Conservation (phyloP, 345 rosid species). For the Camelina sativa region DNA sequence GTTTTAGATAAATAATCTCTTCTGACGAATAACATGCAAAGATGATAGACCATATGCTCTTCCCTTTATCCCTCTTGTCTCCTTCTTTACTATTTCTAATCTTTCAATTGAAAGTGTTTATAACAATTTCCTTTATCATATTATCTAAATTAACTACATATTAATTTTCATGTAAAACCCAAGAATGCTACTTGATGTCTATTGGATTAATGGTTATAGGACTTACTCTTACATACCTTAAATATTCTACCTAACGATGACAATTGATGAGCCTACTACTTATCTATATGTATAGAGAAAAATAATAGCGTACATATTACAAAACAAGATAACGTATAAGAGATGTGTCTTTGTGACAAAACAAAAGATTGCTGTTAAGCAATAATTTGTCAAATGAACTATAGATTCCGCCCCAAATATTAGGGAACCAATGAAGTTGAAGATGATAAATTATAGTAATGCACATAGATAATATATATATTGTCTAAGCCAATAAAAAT, state of each 20-base stretch:
- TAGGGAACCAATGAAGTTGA: constrained; percentile 27
- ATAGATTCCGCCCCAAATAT: constrained; percentile 9
- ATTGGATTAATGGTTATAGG: background rate
- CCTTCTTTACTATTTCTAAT: constrained; percentile 29
- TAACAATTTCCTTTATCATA: background rate
- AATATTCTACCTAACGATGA: background rate
- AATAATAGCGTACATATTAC: background rate
- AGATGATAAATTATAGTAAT: background rate
- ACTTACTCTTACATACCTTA: constrained; percentile 3
- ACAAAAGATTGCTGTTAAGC: constrained; percentile 19
- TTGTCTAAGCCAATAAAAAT: background rate
- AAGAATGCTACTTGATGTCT: background rate
- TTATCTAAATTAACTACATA: background rate
- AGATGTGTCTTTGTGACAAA: constrained; percentile 25
- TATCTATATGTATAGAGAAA: background rate
- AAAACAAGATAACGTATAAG: constrained; percentile 10
- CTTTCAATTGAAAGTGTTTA: constrained; percentile 23
- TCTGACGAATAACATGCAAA: constrained; percentile 49
- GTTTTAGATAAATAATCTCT: constrained; percentile 30
- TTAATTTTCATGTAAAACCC: background rate
- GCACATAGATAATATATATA: background rate
- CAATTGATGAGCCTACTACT: background rate
- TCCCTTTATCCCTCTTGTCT: constrained; percentile 45
- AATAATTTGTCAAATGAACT: constrained; percentile 18
- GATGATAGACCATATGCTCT: constrained; percentile 48